Conservation (phyloP, 139 green algal genomes). For the Picochlorum costavermella region DNA sequence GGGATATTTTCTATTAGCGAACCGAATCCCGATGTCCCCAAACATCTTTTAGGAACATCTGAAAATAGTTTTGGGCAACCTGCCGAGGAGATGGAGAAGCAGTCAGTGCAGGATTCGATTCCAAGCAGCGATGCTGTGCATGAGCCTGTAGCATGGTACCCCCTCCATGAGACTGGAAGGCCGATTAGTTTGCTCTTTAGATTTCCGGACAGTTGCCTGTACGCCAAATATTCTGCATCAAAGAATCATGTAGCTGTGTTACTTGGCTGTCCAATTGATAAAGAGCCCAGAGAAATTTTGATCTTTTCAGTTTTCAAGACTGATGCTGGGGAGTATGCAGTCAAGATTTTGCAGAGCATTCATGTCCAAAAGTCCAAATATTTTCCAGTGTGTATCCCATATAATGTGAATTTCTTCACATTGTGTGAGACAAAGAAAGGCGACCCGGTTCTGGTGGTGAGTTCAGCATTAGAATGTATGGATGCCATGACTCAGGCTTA, state of each 20-base stretch:
- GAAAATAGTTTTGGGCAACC: background rate
- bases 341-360: background rate
- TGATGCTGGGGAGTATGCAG: background rate
- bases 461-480: background rate
- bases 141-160: too few species aligned
- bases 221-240: background rate
- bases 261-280: slow-evolving; percentile 5
- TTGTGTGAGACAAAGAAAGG: background rate
- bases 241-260: slow-evolving; percentile 1
- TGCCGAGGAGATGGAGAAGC: background rate
- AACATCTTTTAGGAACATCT: background rate
- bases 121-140: too few species aligned
- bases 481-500: background rate
- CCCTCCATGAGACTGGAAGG: background rate
- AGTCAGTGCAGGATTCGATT: too few species aligned
- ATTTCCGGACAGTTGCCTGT: background rate
- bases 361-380: slow-evolving; percentile 1
- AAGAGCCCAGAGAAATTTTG: slow-evolving; percentile 5
- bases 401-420: background rate
- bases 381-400: background rate
- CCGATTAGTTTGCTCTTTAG: background rate
- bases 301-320: background rate
- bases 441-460: background rate
- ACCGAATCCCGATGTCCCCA: background rate
- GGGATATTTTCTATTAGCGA: background rate